Evolutionary conservation across 2,329 filamentous ascomycete species (phyloP), one percentile per base, ranked within the genome.

Genomic region (Peltaster fructicola): DNA sequence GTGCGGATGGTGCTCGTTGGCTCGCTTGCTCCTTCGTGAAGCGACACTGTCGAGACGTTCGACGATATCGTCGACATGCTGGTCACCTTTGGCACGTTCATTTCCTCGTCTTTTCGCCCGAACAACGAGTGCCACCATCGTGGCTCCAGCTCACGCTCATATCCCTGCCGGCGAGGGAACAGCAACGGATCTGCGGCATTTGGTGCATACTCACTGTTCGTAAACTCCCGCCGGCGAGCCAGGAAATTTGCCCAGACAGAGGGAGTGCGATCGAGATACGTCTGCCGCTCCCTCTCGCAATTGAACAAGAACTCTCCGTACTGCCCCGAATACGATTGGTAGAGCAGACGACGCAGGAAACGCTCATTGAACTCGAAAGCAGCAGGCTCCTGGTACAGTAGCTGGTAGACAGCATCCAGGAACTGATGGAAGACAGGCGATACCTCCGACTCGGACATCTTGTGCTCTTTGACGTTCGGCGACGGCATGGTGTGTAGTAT

Each of bases 401-500:
- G 61, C 48, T 98, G 88, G 46, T 88, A 95, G 2, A 80, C 81
- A 17, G 81, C 82, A 44, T 95, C 88, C 7, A 98, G 65, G 51
- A 95, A 98, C 45, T 98, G 88, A 42, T 98, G 88, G 51, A 98
- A 98, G 13, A 98, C 79, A 0, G 88, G 88, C 31, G 82, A 90
- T 16, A 90, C 77, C 56, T 95, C 88, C 38, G 80, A 88, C n/a
- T 73, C 71, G 30, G 72, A 71, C 1, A 82, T 93, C 7, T 72
- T 65, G 38, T 80, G 70, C 23, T 40, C 32, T 36, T 67, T 65
- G 29, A 73, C 65, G 20, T 61, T 56, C 15, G 59, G 52, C 15
- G 45, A 48, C 47, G 26, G 51, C 37, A 23, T 51, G 15, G 65
- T 54, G 16, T 55, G 50, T 14, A 70, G 60, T 13, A 61, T 48